phyloP scores from a whole-genome alignment of 192 early-diverging fungal genomes.

The Linnemannia schmuckeri region DNA sequence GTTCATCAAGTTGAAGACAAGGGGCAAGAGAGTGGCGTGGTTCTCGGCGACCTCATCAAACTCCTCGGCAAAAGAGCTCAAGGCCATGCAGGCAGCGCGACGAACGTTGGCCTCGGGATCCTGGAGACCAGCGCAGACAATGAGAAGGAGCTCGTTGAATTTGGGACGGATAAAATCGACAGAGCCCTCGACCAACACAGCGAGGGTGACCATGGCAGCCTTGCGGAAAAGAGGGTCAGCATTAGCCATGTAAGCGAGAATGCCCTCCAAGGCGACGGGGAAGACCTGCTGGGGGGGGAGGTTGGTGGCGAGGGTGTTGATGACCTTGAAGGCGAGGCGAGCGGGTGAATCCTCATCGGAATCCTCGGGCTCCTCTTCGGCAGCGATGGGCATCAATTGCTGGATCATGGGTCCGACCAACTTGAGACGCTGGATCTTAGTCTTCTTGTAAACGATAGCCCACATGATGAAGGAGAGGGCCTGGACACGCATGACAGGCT shows the following conservation, averaged over 20 bases:
- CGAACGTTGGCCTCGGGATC: slow-evolving; percentile 85
- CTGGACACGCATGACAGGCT: slow-evolving; percentile 80
- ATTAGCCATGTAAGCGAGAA: slow-evolving; percentile 86
- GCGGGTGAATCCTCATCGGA: slow-evolving; percentile 88
- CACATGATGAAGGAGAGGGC: slow-evolving; percentile 88
- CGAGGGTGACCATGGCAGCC: slow-evolving; percentile 89
- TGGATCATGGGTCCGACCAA: slow-evolving; percentile 84
- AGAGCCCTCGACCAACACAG: slow-evolving; percentile 83
- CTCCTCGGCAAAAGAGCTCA: slow-evolving; percentile 85
- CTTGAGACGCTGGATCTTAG: slow-evolving; percentile 87
- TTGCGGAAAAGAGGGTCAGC: slow-evolving; percentile 81
- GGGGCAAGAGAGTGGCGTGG: slow-evolving; percentile 86
- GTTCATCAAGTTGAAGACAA: slow-evolving; percentile 87
- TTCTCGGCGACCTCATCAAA: slow-evolving; percentile 84
- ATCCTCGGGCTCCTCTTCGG: slow-evolving; percentile 86
- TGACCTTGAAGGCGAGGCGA: slow-evolving; percentile 70
- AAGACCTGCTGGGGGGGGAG: slow-evolving; percentile 91
- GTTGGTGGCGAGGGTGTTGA: slow-evolving; percentile 85
- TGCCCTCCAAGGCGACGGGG: slow-evolving; percentile 78
- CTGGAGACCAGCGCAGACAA: slow-evolving; percentile 84
- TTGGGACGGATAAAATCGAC: slow-evolving; percentile 86
- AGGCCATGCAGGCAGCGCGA: slow-evolving; percentile 88
- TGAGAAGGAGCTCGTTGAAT: slow-evolving; percentile 81
- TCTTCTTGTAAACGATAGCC: slow-evolving; percentile 84
- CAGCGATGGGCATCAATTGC: slow-evolving; percentile 85